Evolutionary conservation across 1,284 basidiomycete genomes (phyloP).

Genomic region (Ganoderma sinense): DNA sequence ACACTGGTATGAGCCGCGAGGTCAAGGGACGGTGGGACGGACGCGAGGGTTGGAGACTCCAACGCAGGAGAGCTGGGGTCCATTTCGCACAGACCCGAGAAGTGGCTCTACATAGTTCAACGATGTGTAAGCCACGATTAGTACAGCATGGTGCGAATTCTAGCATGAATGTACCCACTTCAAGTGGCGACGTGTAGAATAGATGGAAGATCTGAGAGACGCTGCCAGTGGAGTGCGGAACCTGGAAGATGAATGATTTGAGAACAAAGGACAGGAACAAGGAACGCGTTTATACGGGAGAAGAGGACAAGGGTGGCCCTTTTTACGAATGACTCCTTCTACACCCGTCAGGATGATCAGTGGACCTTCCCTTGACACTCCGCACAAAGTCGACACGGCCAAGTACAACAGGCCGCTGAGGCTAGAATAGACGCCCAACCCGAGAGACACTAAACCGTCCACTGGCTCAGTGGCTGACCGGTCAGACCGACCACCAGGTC

Average conservation of each 20-base stretch:
- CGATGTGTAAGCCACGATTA: not conserved
- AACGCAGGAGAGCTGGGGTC: not conserved
- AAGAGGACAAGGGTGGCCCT: not conserved
- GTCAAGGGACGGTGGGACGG: not conserved
- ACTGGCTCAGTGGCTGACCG: too few species aligned
- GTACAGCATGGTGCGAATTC: not conserved
- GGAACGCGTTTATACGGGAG: not conserved
- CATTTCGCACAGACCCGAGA: not conserved
- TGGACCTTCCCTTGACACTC: not conserved
- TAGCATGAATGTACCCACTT: not conserved
- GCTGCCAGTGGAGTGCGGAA: not conserved
- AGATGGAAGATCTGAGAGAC: not conserved
- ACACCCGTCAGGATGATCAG: not conserved
- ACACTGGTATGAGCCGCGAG: not conserved
- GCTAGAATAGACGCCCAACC: too few species aligned
- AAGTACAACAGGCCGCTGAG: too few species aligned
- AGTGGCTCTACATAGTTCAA: not conserved
- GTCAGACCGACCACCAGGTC: too few species aligned
- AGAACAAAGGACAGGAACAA: not conserved
- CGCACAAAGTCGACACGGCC: not conserved
- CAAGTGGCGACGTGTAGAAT: not conserved
- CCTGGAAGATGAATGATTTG: not conserved
- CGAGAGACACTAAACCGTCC: too few species aligned
- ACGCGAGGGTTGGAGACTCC: not conserved
- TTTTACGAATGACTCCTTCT: too few species aligned